A percentile compares a stretch with the other conserved stretches of the same genome.
These are phyloP conservation scores for Mallotus repandus DNA, from an alignment of 441 rosid genomes.

Conservation along the genomic window DNA sequence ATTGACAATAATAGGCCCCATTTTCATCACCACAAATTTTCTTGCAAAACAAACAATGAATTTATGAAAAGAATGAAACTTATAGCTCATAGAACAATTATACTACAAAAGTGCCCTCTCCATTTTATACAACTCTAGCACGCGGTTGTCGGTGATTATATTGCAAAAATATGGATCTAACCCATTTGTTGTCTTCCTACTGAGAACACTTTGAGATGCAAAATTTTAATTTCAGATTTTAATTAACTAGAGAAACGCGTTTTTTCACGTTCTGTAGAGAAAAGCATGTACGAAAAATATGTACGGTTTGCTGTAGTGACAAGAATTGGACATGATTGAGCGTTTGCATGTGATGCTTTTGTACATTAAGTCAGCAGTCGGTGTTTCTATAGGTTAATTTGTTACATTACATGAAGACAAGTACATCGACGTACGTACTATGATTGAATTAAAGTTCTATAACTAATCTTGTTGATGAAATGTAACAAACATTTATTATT, in stretches of 20 bases:
- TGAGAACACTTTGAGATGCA: neutral
- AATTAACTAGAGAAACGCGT: neutral
- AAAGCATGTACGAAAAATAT: neutral
- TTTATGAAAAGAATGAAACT: neutral
- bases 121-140: conserved; percentile 21
- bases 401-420: too few relatives aligned
- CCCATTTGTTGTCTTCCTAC: neutral
- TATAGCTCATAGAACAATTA: neutral
- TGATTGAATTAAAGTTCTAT: too few relatives aligned
- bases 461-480: too few relatives aligned
- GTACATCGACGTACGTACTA: too few relatives aligned
- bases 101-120: neutral
- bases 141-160: conserved; percentile 45
- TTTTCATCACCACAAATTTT: conserved; percentile 2
- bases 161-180: neutral
- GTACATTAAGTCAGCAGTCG: neutral
- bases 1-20: conserved; percentile 19
- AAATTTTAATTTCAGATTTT: neutral
- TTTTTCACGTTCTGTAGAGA: neutral
- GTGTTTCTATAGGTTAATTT: neutral
- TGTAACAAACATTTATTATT: too few relatives aligned
- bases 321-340: neutral
- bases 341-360: neutral
- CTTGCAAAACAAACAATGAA: neutral
- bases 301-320: neutral